Base-by-base conservation (phyloP, 345 rosid genomes). In the Moringa oleifera region DNA sequence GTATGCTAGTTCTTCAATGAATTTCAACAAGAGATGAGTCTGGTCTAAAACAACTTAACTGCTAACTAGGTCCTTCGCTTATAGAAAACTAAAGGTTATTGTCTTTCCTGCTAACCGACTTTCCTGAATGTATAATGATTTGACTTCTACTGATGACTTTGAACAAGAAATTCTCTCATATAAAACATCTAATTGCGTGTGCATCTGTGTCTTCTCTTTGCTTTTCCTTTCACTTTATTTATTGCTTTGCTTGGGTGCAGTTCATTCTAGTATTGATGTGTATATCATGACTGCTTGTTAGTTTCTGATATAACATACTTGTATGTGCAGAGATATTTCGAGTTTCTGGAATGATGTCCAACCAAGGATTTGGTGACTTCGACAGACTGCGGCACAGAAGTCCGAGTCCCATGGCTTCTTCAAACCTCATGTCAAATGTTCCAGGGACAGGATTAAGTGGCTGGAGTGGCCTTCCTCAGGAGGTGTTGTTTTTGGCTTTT, bases 401-500 rank as follows among this genome's bases (percentile, higher is more conserved):
- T 74, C 96, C 98, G 22, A 87, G 98, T 79, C 98, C 98, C 61
- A 89, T 91, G 98, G 95, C 95, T 68, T 89, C 98, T 77, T 90
- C 98, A 57, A 89, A 80, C 70, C 86, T 79, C 20, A 79, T 89
- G 64, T 81, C 98, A 41, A 85, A 81, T 73, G 85, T 78, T 81
- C 66, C 83, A 6, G 87, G 90, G 60, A 65, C 83, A 33, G 84
- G 89, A 61, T 71, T 89, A 68, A 79, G 89, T 37, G 77, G 87
- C 64, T 89, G 95, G 98, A 91, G 85, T 80, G 85, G 88, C 61
- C 77, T 82, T 74, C 87, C 87, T 16, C 87, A 77, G 65, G 98
- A 87, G 95, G 98, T 89, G 75, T 36, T 22, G 72, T 18, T 25
- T 65, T 5, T 31, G 2, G 8, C 20, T 16, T 58, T 69, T 55